These are phyloP conservation scores for Fusarium decemcellulare DNA, from an alignment of 2,329 filamentous ascomycete genomes.

Conservation along the genomic window DNA sequence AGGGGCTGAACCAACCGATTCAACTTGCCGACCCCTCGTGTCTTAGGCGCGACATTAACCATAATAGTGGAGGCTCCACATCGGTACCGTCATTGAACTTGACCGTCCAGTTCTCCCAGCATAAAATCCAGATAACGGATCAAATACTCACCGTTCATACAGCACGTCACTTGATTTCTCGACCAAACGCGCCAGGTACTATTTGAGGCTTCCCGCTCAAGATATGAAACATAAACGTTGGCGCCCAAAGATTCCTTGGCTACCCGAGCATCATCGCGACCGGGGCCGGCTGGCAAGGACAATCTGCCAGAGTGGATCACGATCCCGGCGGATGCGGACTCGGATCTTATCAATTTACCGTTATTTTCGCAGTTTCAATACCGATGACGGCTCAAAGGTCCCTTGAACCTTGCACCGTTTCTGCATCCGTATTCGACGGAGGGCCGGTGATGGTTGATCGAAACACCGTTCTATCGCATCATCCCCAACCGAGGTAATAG, in stretches of 20 bases:
- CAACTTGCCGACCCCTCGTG: not conserved
- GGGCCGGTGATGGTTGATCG: not conserved
- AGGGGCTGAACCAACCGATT: conserved; percentile 7
- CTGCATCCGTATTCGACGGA: conserved; percentile 8
- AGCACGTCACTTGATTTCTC: not conserved
- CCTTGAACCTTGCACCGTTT: conserved; percentile 9
- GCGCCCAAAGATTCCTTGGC: not conserved
- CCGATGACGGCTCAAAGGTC: not conserved
- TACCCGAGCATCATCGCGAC: not conserved
- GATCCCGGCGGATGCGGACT: conserved; percentile 11
- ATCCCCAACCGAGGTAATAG: conserved; percentile 6
- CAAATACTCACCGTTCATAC: not conserved
- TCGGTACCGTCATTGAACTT: conserved; percentile 5
- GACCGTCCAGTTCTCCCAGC: not conserved
- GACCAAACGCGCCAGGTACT: not conserved
- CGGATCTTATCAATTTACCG: conserved; percentile 20
- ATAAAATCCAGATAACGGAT: not conserved
- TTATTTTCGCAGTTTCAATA: not conserved
- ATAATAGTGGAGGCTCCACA: not conserved
- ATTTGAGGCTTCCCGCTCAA: not conserved
- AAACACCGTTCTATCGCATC: conserved; percentile 2
- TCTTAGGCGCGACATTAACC: conserved; percentile 5
- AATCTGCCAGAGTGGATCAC: conserved; percentile 13
- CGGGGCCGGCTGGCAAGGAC: conserved; percentile 4
- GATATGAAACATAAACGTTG: not conserved